These are phyloP conservation scores for Lycium ferocissimum DNA, from an alignment of 257 asterid genomes.

Conservation along the genomic window DNA sequence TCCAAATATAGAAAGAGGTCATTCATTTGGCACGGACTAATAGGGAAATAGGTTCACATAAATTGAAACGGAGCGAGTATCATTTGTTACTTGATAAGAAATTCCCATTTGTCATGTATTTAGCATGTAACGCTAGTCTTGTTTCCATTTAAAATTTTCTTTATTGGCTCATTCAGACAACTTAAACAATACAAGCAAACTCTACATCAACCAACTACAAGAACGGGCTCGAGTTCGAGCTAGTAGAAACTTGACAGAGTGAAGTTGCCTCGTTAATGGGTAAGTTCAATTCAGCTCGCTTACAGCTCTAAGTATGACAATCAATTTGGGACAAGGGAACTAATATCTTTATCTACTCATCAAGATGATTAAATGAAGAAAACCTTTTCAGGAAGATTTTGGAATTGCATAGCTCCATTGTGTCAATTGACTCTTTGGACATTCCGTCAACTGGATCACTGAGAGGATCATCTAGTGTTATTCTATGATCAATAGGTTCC, in stretches of 20 bases:
- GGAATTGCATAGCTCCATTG: conserved; percentile 48
- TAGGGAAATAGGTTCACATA: too few relatives aligned
- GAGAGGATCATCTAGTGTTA: conserved; percentile 39
- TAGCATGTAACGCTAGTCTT: not conserved
- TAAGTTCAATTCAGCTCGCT: conserved; percentile 5
- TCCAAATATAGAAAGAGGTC: too few relatives aligned
- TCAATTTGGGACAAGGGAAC: conserved; percentile 9
- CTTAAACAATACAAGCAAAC: not conserved
- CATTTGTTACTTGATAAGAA: not conserved
- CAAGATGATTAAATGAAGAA: conserved; percentile 26
- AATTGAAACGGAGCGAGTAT: too few relatives aligned
- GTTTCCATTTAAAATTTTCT: not conserved
- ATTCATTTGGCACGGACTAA: too few relatives aligned
- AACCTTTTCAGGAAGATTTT: conserved; percentile 83
- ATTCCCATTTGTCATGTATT: conserved; percentile 18
- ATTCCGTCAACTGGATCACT: conserved; percentile 49
- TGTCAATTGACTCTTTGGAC: conserved; percentile 56
- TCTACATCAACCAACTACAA: not conserved
- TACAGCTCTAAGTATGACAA: not conserved
- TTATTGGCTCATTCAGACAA: not conserved
- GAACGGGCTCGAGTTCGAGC: not conserved
- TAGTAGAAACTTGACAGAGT: conserved; percentile 5
- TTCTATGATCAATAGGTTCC: conserved; percentile 39
- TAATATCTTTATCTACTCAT: conserved; percentile 30
- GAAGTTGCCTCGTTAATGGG: not conserved